phyloP scores from a whole-genome alignment of 2,329 filamentous ascomycete species.

The Allantophomopsis cytisporea region DNA sequence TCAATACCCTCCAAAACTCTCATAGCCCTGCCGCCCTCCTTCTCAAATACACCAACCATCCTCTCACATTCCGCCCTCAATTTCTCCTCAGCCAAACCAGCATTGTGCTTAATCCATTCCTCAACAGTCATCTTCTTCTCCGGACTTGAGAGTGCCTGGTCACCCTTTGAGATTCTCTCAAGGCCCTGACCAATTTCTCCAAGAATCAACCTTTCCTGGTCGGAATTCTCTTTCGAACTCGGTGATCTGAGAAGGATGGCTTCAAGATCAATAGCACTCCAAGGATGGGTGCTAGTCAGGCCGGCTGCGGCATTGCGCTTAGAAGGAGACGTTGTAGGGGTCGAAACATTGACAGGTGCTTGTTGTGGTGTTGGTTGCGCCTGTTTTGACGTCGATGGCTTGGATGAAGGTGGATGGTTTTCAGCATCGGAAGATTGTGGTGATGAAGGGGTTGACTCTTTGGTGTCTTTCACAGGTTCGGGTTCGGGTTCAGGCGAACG shows the following conservation, averaged over 20 bases:
- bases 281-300: constrained; percentile 42
- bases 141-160: constrained; percentile 43
- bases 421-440: constrained; percentile 71
- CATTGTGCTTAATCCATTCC: constrained; percentile 81
- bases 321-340: constrained; percentile 45
- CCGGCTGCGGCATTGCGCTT: constrained; percentile 43
- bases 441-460: constrained; percentile 50
- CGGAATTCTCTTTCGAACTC: constrained; percentile 18
- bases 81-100: constrained; percentile 64
- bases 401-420: constrained; percentile 62
- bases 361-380: constrained; percentile 26
- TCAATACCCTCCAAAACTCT: constrained; percentile 58
- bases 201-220: constrained; percentile 16
- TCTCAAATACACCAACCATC: constrained; percentile 73
- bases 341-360: constrained; percentile 29
- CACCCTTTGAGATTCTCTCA: constrained; percentile 40
- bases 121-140: constrained; percentile 90
- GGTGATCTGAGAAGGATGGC: constrained; percentile 41
- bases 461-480: constrained; percentile 21
- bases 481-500: constrained; percentile 29
- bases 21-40: constrained; percentile 68
- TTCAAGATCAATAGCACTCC: constrained; percentile 69
- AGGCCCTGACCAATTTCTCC: constrained; percentile 15
- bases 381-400: constrained; percentile 25
- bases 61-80: constrained; percentile 71